Conservation (phyloP, 352 stramenopile species). For the Sclerospora graminicola region DNA sequence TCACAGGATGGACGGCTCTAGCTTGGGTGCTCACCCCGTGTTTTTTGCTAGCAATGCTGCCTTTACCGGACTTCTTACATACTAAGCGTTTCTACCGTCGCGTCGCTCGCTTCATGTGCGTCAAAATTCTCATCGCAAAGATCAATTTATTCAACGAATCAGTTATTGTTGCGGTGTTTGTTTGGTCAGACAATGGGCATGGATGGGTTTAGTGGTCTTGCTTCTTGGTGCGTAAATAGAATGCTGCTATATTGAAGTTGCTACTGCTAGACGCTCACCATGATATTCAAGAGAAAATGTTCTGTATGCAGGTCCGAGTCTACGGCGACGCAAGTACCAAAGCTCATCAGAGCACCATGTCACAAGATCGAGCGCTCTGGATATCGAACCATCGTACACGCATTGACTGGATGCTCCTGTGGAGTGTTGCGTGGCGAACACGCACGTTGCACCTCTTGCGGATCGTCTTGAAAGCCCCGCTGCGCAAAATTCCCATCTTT, state of each 20-base stretch:
- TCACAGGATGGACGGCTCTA: conserved; percentile 49
- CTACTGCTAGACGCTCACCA: conserved; percentile 16
- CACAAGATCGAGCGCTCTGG: conserved; percentile 55
- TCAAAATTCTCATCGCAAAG: not conserved
- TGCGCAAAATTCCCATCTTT: conserved; percentile 65
- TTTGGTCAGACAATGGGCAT: conserved; percentile 54
- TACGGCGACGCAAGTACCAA: conserved; percentile 51
- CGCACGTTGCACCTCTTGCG: conserved; percentile 39
- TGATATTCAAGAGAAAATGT: conserved; percentile 36
- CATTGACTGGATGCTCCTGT: conserved; percentile 83
- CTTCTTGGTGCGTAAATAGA: conserved; percentile 31
- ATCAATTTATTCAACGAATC: not conserved
- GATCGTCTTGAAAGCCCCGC: conserved; percentile 70
- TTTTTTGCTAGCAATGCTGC: conserved; percentile 32
- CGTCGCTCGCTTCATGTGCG: conserved; percentile 45
- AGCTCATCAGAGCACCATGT: conserved; percentile 30
- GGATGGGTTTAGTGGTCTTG: conserved; percentile 63
- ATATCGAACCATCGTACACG: conserved; percentile 72
- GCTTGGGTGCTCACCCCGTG: conserved; percentile 45
- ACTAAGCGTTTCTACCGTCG: conserved; percentile 34
- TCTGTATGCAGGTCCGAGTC: conserved; percentile 47
- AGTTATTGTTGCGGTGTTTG: not conserved
- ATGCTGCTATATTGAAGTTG: conserved; percentile 4
- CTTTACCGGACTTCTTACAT: conserved; percentile 16
- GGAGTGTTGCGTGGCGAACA: conserved; percentile 51